Evolutionary conservation across 441 rosid genomes (phyloP).

Genomic region (Capsella rubella): DNA sequence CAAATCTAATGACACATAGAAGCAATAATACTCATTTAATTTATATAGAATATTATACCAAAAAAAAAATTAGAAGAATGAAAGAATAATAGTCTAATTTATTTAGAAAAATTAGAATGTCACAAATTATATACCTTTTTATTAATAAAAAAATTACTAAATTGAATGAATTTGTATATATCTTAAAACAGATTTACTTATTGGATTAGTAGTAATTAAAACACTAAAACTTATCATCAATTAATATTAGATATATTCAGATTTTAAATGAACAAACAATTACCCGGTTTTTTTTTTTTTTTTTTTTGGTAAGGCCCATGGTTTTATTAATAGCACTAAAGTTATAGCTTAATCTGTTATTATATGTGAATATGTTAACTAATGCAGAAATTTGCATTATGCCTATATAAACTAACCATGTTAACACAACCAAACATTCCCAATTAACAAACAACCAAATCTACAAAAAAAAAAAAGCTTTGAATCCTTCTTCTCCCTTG

Average conservation of each 20-base stretch:
- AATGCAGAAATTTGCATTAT: not conserved
- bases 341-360: not conserved
- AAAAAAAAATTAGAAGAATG: not conserved
- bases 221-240: not conserved
- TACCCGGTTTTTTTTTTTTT: not conserved
- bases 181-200: not conserved
- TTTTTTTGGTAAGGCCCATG: not conserved
- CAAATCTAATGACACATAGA: not conserved
- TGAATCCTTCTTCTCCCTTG: not conserved
- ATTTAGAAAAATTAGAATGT: not conserved
- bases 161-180: not conserved
- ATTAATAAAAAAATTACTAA: not conserved
- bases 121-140: not conserved
- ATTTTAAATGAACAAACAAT: not conserved
- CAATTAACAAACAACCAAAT: not conserved
- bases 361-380: not conserved
- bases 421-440: not conserved
- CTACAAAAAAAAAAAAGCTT: not conserved
- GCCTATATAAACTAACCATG: slow-evolving; percentile 13
- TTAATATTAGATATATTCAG: not conserved
- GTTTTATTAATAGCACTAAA: not conserved
- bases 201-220: not conserved
- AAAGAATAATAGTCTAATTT: not conserved
- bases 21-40: not conserved
- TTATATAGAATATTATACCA: not conserved